Percentiles rank a stretch among this genome's conserved stretches.
phyloP scores from a whole-genome alignment of 352 stramenopile genomes.

The Phytopythium montanum region DNA sequence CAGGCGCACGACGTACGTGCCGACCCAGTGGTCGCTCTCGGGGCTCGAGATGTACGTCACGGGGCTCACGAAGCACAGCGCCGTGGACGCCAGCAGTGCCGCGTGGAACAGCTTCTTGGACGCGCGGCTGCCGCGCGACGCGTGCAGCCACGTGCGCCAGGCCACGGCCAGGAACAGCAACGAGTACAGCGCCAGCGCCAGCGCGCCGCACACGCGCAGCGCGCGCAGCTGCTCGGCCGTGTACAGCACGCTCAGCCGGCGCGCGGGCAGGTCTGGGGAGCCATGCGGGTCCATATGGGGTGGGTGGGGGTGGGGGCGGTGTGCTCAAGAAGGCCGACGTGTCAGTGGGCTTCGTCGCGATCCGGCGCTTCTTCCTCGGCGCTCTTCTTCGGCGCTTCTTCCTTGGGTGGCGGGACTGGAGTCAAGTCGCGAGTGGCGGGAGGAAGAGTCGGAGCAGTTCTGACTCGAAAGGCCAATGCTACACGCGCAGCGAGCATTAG shows the following conservation, averaged over 20 bases:
- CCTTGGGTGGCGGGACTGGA: no score
- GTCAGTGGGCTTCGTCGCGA: no score
- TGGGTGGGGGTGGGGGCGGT: no score
- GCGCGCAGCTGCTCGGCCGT: constrained; percentile 33
- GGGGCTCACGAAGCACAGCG: constrained; percentile 62
- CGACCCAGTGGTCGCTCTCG: constrained; percentile 55
- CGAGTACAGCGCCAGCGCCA: constrained; percentile 60
- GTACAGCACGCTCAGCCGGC: constrained; percentile 10
- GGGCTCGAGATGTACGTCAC: constrained; percentile 59
- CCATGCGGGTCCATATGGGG: no score
- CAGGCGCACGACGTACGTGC: constrained; percentile 59
- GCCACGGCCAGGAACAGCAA: constrained; percentile 50
- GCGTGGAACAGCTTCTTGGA: constrained; percentile 76
- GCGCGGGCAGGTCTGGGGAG: background rate
- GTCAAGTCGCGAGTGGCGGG: no score
- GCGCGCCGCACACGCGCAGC: constrained; percentile 51
- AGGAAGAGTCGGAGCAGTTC: no score
- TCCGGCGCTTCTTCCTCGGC: no score
- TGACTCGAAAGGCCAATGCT: no score
- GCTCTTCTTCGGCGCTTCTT: no score
- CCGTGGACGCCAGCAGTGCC: constrained; percentile 55
- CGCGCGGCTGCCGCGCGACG: constrained; percentile 39
- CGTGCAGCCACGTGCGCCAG: constrained; percentile 65
- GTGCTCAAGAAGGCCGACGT: no score
- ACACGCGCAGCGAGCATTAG: no score